Conservation (phyloP, 2,329 filamentous ascomycete genomes). For the Aspergillus thermomutatus region DNA sequence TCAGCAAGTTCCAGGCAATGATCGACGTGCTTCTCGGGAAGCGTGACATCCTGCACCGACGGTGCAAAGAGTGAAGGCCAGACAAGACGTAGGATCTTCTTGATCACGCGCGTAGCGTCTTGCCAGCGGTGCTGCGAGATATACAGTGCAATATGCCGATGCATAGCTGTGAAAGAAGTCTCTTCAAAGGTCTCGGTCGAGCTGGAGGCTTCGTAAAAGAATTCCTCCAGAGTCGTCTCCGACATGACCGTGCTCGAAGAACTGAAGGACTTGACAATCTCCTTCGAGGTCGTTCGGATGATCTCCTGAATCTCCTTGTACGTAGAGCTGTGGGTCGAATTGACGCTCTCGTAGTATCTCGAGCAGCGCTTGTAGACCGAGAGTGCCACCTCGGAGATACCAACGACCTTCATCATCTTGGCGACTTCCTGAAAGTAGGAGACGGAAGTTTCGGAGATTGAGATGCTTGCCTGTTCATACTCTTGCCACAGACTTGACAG, state of each 20-base stretch:
- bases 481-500: slow-evolving; percentile 49
- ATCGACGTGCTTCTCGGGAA: slow-evolving; percentile 43
- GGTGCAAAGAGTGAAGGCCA: slow-evolving; percentile 48
- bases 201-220: slow-evolving; percentile 42
- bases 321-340: slow-evolving; percentile 25
- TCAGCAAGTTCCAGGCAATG: slow-evolving; percentile 48
- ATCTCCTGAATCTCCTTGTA: slow-evolving; percentile 45
- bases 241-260: slow-evolving; percentile 38
- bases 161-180: slow-evolving; percentile 40
- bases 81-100: slow-evolving; percentile 42
- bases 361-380: slow-evolving; percentile 46
- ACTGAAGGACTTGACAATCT: slow-evolving; percentile 40
- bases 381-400: slow-evolving; percentile 44
- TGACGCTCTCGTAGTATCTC: slow-evolving; percentile 38
- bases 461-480: slow-evolving; percentile 44
- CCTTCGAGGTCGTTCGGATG: slow-evolving; percentile 41
- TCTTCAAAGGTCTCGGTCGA: slow-evolving; percentile 41
- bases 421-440: slow-evolving; percentile 41
- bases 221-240: slow-evolving; percentile 43
- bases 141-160: slow-evolving; percentile 41
- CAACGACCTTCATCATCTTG: slow-evolving; percentile 46
- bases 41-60: slow-evolving; percentile 44
- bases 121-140: slow-evolving; percentile 47
- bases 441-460: slow-evolving; percentile 37
- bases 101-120: slow-evolving; percentile 46